A percentile compares a stretch with the other conserved stretches of the same genome.
phyloP scores from a whole-genome alignment of 345 rosid species.

The Salix caprea region DNA sequence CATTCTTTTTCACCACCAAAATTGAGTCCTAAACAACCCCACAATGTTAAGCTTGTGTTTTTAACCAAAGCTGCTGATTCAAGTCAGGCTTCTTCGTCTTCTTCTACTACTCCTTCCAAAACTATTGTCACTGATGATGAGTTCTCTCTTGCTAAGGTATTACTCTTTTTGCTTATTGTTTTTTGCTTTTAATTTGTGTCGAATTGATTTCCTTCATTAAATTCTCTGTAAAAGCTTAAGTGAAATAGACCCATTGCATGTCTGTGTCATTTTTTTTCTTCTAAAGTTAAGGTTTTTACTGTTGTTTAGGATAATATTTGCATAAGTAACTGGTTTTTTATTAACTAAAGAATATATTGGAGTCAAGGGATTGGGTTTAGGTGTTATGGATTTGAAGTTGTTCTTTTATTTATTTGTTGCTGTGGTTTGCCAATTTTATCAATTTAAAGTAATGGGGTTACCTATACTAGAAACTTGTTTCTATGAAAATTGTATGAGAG shows the following conservation, averaged over 20 bases:
- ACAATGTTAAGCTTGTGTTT: constrained; percentile 22
- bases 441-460: neutral
- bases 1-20: constrained; percentile 19
- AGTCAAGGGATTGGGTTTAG: neutral
- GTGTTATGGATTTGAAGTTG: neutral
- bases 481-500: neutral
- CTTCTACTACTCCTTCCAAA: constrained; percentile 38
- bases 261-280: neutral
- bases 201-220: neutral
- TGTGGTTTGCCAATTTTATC: neutral
- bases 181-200: neutral
- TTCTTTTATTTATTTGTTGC: neutral
- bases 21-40: constrained; percentile 11
- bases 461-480: neutral
- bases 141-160: constrained; percentile 76
- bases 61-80: constrained; percentile 62
- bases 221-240: neutral
- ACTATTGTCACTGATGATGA: constrained; percentile 61
- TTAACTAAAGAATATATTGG: neutral
- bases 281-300: neutral
- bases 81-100: constrained; percentile 43
- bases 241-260: neutral
- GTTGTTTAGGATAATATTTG: neutral
- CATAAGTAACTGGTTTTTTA: neutral
- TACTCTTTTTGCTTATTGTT: neutral